Percentiles rank a stretch among this genome's conserved stretches.
Evolutionary conservation across 192 early-diverging fungal genomes (phyloP).

Genomic region (Backusella tuberculispora): DNA sequence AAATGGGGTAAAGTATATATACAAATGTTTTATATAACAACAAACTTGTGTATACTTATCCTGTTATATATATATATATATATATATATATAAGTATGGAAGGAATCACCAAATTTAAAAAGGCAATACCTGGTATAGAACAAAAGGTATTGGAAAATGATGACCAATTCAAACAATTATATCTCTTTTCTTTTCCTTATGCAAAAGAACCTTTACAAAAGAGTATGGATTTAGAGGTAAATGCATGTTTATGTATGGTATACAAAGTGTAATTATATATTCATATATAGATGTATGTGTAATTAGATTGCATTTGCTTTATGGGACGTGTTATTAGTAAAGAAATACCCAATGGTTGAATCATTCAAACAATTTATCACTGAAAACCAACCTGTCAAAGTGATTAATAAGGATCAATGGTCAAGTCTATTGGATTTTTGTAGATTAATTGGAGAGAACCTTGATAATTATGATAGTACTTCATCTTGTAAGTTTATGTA

Average conservation of each 20-base stretch:
- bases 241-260: not conserved
- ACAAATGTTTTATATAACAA: not conserved
- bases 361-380: slow-evolving; percentile 28
- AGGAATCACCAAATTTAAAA: not conserved
- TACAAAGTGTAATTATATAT: not conserved
- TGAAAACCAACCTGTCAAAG: slow-evolving; percentile 27
- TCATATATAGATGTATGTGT: too few relatives aligned
- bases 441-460: slow-evolving; percentile 19
- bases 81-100: not conserved
- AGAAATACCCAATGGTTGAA: slow-evolving; percentile 18
- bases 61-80: not conserved
- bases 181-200: slow-evolving; percentile 24
- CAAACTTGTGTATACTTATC: not conserved
- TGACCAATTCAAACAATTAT: slow-evolving; percentile 20
- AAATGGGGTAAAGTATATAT: slow-evolving; percentile 3
- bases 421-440: slow-evolving; percentile 32
- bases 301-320: slow-evolving; percentile 28
- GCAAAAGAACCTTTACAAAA: slow-evolving; percentile 32
- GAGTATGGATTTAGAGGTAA: slow-evolving; percentile 40
- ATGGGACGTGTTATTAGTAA: slow-evolving; percentile 28
- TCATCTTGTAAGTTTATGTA: slow-evolving; percentile 38
- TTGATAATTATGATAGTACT: slow-evolving; percentile 27
- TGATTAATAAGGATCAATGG: slow-evolving; percentile 43
- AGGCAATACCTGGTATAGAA: not conserved
- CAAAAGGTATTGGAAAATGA: not conserved